phyloP scores from a whole-genome alignment of 345 rosid species.

The Anacardium occidentale region DNA sequence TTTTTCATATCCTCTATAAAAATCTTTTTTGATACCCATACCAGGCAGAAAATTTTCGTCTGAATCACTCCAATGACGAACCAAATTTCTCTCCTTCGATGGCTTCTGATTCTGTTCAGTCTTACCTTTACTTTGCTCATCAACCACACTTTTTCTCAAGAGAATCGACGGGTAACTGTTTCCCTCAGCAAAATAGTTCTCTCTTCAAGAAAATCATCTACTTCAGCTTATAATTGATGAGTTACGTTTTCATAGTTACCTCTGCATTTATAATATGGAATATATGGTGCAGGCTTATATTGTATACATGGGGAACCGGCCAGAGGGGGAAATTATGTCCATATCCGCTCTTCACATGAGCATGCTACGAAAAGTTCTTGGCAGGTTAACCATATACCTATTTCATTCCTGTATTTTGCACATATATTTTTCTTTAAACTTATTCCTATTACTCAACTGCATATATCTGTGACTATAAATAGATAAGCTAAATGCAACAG shows the following conservation, averaged over 20 bases:
- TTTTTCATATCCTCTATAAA: slow-evolving; percentile 9
- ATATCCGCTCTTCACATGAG: slow-evolving; percentile 7
- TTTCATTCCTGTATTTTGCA: neutral
- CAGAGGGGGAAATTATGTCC: neutral
- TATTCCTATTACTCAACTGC: neutral
- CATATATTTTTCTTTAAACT: neutral
- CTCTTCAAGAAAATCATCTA: neutral
- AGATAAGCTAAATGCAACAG: no score
- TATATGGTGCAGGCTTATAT: slow-evolving; percentile 25
- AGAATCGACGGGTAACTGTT: slow-evolving; percentile 23
- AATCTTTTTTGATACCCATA: neutral
- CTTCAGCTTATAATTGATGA: neutral
- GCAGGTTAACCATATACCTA: slow-evolving; percentile 21
- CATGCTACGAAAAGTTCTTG: slow-evolving; percentile 23
- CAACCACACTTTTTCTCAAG: slow-evolving; percentile 22
- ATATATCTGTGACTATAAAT: no score
- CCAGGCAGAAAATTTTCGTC: no score
- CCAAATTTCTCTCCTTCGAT: neutral
- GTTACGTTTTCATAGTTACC: no score
- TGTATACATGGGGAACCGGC: slow-evolving; percentile 33
- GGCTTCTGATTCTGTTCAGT: slow-evolving; percentile 14
- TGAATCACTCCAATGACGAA: neutral
- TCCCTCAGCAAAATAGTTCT: neutral
- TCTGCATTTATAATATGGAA: no score
- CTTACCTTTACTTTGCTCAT: slow-evolving; percentile 3